Conservation (phyloP, 2,329 filamentous ascomycete species). For the Alternaria arborescens region DNA sequence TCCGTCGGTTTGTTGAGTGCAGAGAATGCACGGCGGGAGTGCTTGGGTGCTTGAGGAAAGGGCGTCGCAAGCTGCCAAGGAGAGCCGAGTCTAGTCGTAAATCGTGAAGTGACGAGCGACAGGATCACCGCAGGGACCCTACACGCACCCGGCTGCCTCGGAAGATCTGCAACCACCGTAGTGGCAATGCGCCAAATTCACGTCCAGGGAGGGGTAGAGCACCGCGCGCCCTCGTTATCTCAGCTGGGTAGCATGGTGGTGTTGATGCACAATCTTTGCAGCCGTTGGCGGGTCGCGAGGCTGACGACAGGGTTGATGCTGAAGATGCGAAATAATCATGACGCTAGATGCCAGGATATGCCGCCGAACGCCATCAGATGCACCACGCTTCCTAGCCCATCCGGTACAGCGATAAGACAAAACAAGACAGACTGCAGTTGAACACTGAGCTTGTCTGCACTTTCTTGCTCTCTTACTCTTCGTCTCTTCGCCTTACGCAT, state of each 20-base stretch:
- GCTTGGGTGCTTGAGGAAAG: constrained; percentile 19
- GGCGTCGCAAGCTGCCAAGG: constrained; percentile 35
- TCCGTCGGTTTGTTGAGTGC: constrained; percentile 6
- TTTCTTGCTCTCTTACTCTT: not conserved
- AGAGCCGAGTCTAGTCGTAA: constrained; percentile 22
- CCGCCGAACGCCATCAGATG: not conserved
- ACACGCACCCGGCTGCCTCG: constrained; percentile 7
- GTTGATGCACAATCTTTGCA: constrained; percentile 5
- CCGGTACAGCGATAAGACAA: not conserved
- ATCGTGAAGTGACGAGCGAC: constrained; percentile 26
- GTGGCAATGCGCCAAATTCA: not conserved
- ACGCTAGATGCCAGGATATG: not conserved
- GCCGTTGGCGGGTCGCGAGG: constrained; percentile 6
- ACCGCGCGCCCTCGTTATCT: not conserved
- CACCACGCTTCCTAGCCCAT: not conserved
- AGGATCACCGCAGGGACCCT: constrained; percentile 15
- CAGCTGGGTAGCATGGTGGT: not conserved
- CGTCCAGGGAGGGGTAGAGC: constrained; percentile 1
- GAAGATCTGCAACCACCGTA: constrained; percentile 8
- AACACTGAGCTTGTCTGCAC: not conserved
- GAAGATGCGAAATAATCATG: constrained; percentile 6
- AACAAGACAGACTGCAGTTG: not conserved
- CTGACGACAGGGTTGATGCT: constrained; percentile 15
- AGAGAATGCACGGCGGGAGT: constrained; percentile 13
- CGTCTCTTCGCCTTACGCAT: not conserved